These are phyloP conservation scores for Alternaria alternata DNA, from an alignment of 2,329 filamentous ascomycete species.

Conservation along the genomic window DNA sequence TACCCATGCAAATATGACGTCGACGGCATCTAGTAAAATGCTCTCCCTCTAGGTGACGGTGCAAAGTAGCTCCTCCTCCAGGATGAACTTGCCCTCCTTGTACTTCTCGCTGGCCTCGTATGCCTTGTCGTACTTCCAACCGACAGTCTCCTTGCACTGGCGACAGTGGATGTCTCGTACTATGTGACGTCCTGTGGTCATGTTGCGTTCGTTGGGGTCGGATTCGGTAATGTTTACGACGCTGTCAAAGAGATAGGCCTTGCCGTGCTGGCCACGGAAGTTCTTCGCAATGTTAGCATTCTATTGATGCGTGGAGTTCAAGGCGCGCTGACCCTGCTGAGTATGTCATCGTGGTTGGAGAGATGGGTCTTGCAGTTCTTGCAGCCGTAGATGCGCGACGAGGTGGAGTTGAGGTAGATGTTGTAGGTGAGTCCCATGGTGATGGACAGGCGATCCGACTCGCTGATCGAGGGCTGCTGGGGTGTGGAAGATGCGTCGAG, in stretches of 20 bases:
- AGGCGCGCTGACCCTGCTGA: slow-evolving; percentile 75
- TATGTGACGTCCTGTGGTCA: slow-evolving; percentile 95
- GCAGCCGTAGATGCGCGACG: slow-evolving; percentile 86
- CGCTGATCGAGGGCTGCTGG: slow-evolving; percentile 9
- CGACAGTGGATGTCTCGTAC: slow-evolving; percentile 92
- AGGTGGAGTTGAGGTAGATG: slow-evolving; percentile 86
- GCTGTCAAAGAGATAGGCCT: slow-evolving; percentile 93
- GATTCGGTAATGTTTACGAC: slow-evolving; percentile 90
- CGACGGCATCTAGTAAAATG: background rate
- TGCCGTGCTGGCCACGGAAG: slow-evolving; percentile 97
- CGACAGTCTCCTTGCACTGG: slow-evolving; percentile 90
- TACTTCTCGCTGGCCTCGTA: slow-evolving; percentile 94
- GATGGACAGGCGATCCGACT: slow-evolving; percentile 16
- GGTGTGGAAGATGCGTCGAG: slow-evolving; percentile 8
- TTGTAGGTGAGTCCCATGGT: slow-evolving; percentile 90
- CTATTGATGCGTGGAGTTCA: background rate
- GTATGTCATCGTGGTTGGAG: slow-evolving; percentile 93
- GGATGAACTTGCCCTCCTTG: slow-evolving; percentile 98
- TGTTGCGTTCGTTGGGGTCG: slow-evolving; percentile 91
- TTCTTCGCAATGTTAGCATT: slow-evolving; percentile 66
- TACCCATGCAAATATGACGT: slow-evolving; percentile 26
- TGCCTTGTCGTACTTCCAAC: slow-evolving; percentile 99
- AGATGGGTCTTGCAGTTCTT: slow-evolving; percentile 96
- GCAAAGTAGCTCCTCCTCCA: slow-evolving; percentile 89
- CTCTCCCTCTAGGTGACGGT: slow-evolving; percentile 64